phyloP scores from a whole-genome alignment of 2,329 filamentous ascomycete genomes.

The Monosporascus ibericus region DNA sequence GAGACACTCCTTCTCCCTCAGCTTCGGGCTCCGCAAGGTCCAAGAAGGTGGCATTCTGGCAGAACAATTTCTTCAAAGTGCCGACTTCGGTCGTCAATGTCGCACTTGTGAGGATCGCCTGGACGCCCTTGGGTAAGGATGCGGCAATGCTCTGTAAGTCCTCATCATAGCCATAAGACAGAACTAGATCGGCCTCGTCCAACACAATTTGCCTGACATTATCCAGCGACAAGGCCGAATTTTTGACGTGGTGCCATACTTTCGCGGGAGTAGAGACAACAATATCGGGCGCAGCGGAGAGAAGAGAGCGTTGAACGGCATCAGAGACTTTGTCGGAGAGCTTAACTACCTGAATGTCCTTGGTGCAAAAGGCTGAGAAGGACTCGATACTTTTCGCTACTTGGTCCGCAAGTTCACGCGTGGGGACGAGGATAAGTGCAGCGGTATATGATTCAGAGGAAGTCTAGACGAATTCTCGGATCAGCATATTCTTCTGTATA shows the following conservation, averaged over 20 bases:
- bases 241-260: conserved; percentile 71
- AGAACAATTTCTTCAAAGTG: conserved; percentile 78
- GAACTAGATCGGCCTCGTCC: conserved; percentile 88
- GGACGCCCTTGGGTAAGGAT: conserved; percentile 74
- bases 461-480: conserved; percentile 28
- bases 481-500: neutral
- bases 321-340: conserved; percentile 87
- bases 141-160: conserved; percentile 77
- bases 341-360: conserved; percentile 77
- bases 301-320: conserved; percentile 77
- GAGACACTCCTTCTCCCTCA: conserved; percentile 69
- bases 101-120: conserved; percentile 90
- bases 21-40: conserved; percentile 79
- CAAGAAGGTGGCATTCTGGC: conserved; percentile 70
- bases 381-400: conserved; percentile 72
- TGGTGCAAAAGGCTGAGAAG: conserved; percentile 76
- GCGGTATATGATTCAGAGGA: conserved; percentile 52
- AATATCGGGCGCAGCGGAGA: conserved; percentile 81
- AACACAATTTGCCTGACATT: conserved; percentile 74
- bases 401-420: conserved; percentile 88
- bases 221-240: conserved; percentile 62
- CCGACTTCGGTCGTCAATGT: conserved; percentile 87
- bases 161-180: conserved; percentile 91
- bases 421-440: conserved; percentile 87
- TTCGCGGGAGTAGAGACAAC: conserved; percentile 87